Conservation (phyloP, 2,329 filamentous ascomycete genomes). For the Drechmeria coniospora region DNA sequence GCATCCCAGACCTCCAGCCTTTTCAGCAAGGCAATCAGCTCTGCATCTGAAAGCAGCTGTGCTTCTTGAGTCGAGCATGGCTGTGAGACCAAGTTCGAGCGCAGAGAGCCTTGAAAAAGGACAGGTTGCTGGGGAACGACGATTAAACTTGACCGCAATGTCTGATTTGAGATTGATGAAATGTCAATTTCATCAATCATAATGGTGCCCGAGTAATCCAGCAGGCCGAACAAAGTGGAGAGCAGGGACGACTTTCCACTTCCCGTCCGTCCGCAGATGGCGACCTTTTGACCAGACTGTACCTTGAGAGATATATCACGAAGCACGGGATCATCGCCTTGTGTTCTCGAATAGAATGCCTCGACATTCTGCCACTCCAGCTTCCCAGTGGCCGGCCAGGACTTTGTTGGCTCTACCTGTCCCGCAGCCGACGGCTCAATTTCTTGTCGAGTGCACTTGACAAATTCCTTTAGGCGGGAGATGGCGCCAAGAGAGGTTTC, state of each 20-base stretch:
- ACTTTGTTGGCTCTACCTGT: constrained; percentile 4
- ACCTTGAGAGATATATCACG: constrained; percentile 11
- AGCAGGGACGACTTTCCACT: constrained; percentile 26
- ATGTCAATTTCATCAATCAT: constrained; percentile 25
- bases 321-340: constrained; percentile 5
- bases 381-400: constrained; percentile 12
- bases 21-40: constrained; percentile 4
- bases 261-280: constrained; percentile 18
- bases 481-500: constrained; percentile 14
- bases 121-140: constrained; percentile 34
- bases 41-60: constrained; percentile 2
- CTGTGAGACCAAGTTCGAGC: constrained; percentile 3
- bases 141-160: constrained; percentile 27
- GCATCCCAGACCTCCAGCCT: constrained; percentile 7
- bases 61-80: background rate
- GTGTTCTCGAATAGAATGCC: constrained; percentile 10
- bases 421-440: constrained; percentile 3
- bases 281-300: constrained; percentile 14
- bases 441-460: constrained; percentile 8
- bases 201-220: constrained; percentile 18
- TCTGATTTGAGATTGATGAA: constrained; percentile 18
- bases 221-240: constrained; percentile 19
- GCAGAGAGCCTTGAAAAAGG: constrained; percentile 26
- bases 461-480: constrained; percentile 12
- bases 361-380: constrained; percentile 12